Conservation (phyloP, 345 rosid genomes). For the Boechera stricta region DNA sequence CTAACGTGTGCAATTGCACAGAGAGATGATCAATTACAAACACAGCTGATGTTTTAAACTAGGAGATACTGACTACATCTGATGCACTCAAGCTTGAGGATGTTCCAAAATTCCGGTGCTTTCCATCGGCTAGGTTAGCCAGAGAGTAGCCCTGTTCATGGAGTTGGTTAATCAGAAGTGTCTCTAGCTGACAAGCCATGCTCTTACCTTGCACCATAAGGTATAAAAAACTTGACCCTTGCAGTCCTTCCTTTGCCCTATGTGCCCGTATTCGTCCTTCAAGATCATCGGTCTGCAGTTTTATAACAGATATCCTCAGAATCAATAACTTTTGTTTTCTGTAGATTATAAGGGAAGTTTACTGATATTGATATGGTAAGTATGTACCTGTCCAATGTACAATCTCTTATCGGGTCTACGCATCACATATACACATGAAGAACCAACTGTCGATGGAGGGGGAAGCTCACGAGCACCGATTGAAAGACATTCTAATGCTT, state of each 20-base stretch:
- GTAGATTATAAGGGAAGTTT: background rate
- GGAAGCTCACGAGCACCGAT: slow-evolving; percentile 85
- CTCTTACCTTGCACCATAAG: slow-evolving; percentile 87
- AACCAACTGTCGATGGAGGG: slow-evolving; percentile 89
- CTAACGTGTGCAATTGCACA: background rate
- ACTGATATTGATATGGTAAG: slow-evolving; percentile 6
- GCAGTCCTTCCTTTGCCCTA: slow-evolving; percentile 71
- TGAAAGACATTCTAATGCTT: slow-evolving; percentile 53
- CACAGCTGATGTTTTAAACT: slow-evolving; percentile 13
- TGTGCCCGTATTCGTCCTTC: slow-evolving; percentile 78
- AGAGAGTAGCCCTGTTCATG: slow-evolving; percentile 64
- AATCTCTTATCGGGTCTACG: slow-evolving; percentile 71
- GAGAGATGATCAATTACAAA: slow-evolving; percentile 18
- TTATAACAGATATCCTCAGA: slow-evolving; percentile 35
- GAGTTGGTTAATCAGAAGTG: slow-evolving; percentile 91
- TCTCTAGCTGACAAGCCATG: slow-evolving; percentile 89
- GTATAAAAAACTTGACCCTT: slow-evolving; percentile 75
- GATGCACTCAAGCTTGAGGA: slow-evolving; percentile 42
- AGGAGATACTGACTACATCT: slow-evolving; percentile 49
- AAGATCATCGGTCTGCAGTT: slow-evolving; percentile 85
- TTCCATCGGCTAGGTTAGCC: slow-evolving; percentile 83
- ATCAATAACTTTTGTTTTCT: background rate
- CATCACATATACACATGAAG: slow-evolving; percentile 92
- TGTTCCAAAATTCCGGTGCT: slow-evolving; percentile 87
- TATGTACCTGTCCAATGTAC: slow-evolving; percentile 79